These are phyloP conservation scores for Dictyophora rubrovolvata DNA, from an alignment of 768 basidiomycete species.

Conservation along the genomic window DNA sequence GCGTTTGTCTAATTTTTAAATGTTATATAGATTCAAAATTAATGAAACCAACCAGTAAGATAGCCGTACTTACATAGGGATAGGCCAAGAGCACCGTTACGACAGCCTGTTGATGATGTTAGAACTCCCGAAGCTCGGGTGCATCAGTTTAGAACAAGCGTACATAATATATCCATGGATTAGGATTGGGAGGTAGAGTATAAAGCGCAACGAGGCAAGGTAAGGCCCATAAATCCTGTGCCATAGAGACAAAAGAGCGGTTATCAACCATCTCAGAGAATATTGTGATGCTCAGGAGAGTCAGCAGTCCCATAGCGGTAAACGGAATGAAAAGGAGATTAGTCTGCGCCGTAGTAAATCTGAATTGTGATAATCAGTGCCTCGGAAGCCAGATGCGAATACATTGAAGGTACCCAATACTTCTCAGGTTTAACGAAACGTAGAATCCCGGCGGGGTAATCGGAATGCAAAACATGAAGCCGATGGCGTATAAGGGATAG, in stretches of 20 bases:
- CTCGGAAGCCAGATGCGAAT: slow-evolving; percentile 51
- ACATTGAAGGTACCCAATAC: slow-evolving; percentile 34
- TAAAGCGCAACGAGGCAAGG: slow-evolving; percentile 49
- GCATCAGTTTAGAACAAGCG: not conserved
- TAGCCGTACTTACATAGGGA: slow-evolving; percentile 23
- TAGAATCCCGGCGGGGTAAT: not conserved
- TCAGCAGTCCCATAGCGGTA: slow-evolving; percentile 25
- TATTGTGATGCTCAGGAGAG: slow-evolving; percentile 28
- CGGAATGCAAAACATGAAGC: slow-evolving; percentile 25
- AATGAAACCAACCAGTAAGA: slow-evolving; percentile 12
- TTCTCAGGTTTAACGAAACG: not conserved
- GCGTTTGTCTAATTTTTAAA: slow-evolving; percentile 28
- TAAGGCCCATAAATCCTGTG: slow-evolving; percentile 52
- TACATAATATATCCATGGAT: slow-evolving; percentile 44
- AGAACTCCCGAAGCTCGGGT: no score
- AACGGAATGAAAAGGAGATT: slow-evolving; percentile 57
- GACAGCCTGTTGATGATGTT: slow-evolving; percentile 23
- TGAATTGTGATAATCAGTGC: slow-evolving; percentile 54
- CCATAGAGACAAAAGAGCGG: slow-evolving; percentile 40
- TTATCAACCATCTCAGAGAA: slow-evolving; percentile 48
- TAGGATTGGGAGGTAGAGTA: slow-evolving; percentile 37
- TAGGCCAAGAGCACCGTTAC: slow-evolving; percentile 36
- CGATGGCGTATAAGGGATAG: slow-evolving; percentile 57
- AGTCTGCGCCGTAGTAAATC: slow-evolving; percentile 52
- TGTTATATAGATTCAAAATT: slow-evolving; percentile 10